Evolutionary conservation across 345 rosid genomes (phyloP), one percentile per base, ranked within the genome.

Genomic region (Eutrema japonicum): DNA sequence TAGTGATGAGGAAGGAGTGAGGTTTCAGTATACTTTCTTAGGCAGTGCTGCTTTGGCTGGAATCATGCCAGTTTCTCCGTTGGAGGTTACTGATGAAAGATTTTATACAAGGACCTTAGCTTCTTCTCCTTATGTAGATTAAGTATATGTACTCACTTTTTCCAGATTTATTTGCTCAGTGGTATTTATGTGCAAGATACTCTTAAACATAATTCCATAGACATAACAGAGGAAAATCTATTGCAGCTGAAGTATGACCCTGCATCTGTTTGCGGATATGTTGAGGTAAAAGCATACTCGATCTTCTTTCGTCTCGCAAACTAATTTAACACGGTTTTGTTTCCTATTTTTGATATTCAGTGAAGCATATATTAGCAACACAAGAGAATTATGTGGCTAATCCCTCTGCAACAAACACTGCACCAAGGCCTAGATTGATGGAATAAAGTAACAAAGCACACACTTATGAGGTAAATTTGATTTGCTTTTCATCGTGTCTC

Each of bases 11-110:
- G 99, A 95, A 66, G 97, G 98, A 59, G 97, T 95, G 68, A 82
- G 96, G 68, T 95, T 87, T 81, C 99, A 92, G 53, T 87, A 92
- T 67, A 92, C 99, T 71, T 95, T 95, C 79, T 72, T 95, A 18
- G 99, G 99, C 38, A 95, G 99, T 84, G 96, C 96, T 55, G 96
- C 99, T 70, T 10, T 95, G 35, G 93, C 99, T 60, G 96, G 99
- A 55, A 55, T 84, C 74, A 82, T 95, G 83, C 97, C 96, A 43
- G 85, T 78, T 70, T 85, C 97, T 29, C 79, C 86, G 36, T 70
- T 95, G 77, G 83, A 79, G 35, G 79, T 82, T 79, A 49, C 92
- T 35, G 99, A 95, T 79, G 92, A 90, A n/a, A n/a, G n/a, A n/a
- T 92, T 72, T 79, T 52, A 16, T 62, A 71, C 49, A 4, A 65